A percentile compares a stretch with the other conserved stretches of the same genome.
Conservation (phyloP, 2,329 filamentous ascomycete genomes). For the Iodosphaeria phyllophila region DNA sequence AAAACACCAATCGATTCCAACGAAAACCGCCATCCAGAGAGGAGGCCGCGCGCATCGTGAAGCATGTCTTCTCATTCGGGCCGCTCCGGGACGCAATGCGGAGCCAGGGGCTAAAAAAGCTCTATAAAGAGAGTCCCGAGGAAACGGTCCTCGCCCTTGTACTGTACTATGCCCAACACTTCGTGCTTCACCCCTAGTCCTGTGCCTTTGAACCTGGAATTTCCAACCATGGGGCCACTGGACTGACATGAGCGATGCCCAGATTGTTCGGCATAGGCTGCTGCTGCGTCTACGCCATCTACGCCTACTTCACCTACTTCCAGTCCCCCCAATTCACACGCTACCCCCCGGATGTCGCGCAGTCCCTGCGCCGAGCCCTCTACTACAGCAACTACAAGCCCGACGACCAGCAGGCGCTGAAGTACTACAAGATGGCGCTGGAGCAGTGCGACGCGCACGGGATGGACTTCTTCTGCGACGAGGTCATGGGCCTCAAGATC, state of each 20-base stretch:
- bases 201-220: background rate
- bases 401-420: conserved; percentile 59
- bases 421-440: conserved; percentile 69
- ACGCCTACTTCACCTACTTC: conserved; percentile 34
- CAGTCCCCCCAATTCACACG: conserved; percentile 34
- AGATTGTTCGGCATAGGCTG: conserved; percentile 17
- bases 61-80: conserved; percentile 15
- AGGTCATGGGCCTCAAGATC: conserved; percentile 77
- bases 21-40: conserved; percentile 9
- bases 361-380: conserved; percentile 63
- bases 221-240: background rate
- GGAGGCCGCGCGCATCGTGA: conserved; percentile 13
- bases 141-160: conserved; percentile 22
- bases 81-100: conserved; percentile 18
- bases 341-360: conserved; percentile 52
- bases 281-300: conserved; percentile 18
- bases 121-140: conserved; percentile 23
- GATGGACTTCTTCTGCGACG: conserved; percentile 79
- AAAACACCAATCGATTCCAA: no score
- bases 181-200: background rate
- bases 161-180: conserved; percentile 15
- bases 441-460: conserved; percentile 51
- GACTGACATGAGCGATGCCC: conserved; percentile 8
- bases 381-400: conserved; percentile 69
- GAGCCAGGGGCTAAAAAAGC: conserved; percentile 16